These are phyloP conservation scores for Penicillium argentinense DNA, from an alignment of 495 filamentous ascomycete genomes.

Conservation along the genomic window DNA sequence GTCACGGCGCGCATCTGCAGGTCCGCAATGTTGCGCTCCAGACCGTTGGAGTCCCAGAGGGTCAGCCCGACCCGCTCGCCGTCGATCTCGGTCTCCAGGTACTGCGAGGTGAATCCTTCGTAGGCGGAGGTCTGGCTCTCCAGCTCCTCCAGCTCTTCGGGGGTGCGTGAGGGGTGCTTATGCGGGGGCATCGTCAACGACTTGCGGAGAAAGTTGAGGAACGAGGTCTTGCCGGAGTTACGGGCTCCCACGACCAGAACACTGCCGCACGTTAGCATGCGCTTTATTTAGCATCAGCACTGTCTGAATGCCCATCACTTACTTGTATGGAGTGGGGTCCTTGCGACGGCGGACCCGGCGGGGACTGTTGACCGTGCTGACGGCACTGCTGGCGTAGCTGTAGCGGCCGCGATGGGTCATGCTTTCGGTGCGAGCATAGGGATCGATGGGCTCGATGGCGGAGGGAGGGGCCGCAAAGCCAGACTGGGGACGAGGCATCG, in stretches of 20 bases:
- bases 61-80: conserved; percentile 90
- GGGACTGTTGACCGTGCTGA: conserved; percentile 92
- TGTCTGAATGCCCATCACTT: no score
- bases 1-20: conserved; percentile 89
- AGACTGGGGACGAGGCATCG: conserved; percentile 20
- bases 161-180: conserved; percentile 60
- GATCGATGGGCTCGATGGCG: conserved; percentile 59
- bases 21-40: conserved; percentile 92
- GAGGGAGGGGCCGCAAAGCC: conserved; percentile 21
- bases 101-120: conserved; percentile 77
- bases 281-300: no score
- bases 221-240: conserved; percentile 92
- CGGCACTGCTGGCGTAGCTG: conserved; percentile 91
- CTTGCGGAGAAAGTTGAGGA: conserved; percentile 90
- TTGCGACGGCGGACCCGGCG: conserved; percentile 89
- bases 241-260: conserved; percentile 86
- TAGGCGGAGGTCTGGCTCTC: conserved; percentile 43
- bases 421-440: conserved; percentile 82
- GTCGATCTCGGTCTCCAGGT: conserved; percentile 93
- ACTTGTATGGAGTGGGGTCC: conserved; percentile 99
- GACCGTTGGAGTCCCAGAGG: conserved; percentile 90
- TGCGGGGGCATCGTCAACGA: conserved; percentile 77
- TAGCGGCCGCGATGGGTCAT: conserved; percentile 97
- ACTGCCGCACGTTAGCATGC: conserved; percentile 50
- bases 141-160: conserved; percentile 49